Conservation (phyloP, 1,139 yeast genomes). For the Protomyces arabidopsidicola region DNA sequence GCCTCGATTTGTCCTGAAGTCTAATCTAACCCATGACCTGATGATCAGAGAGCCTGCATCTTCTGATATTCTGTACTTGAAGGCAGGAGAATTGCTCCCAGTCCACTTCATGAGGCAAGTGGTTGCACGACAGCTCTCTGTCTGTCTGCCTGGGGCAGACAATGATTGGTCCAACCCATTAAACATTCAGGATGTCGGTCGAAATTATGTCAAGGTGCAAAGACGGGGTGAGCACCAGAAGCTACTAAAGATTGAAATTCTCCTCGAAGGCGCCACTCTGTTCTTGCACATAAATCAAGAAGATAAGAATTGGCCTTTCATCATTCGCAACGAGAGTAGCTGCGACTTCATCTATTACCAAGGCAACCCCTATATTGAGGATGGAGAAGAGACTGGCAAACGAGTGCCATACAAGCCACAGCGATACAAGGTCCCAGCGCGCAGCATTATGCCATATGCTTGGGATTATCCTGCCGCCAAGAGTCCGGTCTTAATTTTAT, state of each 20-base stretch:
- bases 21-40: conserved; percentile 54
- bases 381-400: conserved; percentile 38
- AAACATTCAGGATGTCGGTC: conserved; percentile 76
- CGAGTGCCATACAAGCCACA: conserved; percentile 51
- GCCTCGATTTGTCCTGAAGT: conserved; percentile 75
- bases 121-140: conserved; percentile 51
- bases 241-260: conserved; percentile 64
- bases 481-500: conserved; percentile 70
- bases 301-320: conserved; percentile 81
- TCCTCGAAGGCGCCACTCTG: conserved; percentile 74
- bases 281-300: conserved; percentile 73
- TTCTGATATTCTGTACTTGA: conserved; percentile 35
- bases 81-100: conserved; percentile 53
- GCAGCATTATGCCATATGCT: conserved; percentile 95
- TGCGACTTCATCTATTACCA: conserved; percentile 80
- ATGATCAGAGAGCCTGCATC: conserved; percentile 56
- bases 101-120: conserved; percentile 55
- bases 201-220: conserved; percentile 64
- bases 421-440: conserved; percentile 69
- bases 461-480: conserved; percentile 95
- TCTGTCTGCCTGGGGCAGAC: conserved; percentile 56
- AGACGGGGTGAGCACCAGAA: conserved; percentile 62
- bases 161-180: conserved; percentile 87
- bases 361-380: conserved; percentile 40
- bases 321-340: conserved; percentile 83